These are phyloP conservation scores for Tetradesmus obliquus DNA, from an alignment of 139 green algal species.

Conservation along the genomic window DNA sequence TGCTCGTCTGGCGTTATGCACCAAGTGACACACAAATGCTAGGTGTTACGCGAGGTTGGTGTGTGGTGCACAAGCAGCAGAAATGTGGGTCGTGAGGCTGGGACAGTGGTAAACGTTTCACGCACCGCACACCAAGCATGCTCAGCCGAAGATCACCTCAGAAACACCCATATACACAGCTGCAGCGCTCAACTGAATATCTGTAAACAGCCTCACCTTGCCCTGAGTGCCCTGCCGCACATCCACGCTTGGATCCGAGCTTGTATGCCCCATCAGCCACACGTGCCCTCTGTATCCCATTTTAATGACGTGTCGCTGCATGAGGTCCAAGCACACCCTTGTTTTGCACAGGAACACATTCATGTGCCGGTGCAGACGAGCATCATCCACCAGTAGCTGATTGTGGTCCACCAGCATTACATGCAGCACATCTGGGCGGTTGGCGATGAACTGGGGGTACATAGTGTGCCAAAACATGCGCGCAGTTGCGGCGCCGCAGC, in stretches of 20 bases:
- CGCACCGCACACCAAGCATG: too few relatives aligned
- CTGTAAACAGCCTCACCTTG: not conserved
- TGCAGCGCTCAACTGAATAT: not conserved
- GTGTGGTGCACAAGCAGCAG: too few relatives aligned
- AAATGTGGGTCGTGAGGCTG: too few relatives aligned
- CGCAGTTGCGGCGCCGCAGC: constrained; percentile 22
- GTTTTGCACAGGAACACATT: constrained; percentile 32
- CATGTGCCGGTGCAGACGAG: constrained; percentile 11
- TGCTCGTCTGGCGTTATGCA: too few relatives aligned
- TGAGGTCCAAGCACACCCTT: not conserved
- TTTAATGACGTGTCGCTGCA: not conserved
- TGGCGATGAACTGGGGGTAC: constrained; percentile 23
- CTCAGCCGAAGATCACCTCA: not conserved
- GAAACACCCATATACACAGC: not conserved
- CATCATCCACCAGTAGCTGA: not conserved
- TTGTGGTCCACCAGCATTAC: not conserved
- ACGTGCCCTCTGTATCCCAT: constrained; percentile 1
- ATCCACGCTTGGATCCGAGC: not conserved
- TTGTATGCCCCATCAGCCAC: constrained; percentile 16
- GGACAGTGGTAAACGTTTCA: too few relatives aligned
- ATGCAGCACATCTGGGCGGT: constrained; percentile 20
- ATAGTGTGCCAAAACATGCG: constrained; percentile 21
- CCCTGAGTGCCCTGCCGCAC: not conserved
- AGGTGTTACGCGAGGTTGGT: too few relatives aligned
- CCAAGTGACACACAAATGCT: too few relatives aligned